Conservation (phyloP, 2,329 filamentous ascomycete species). For the Neonectria hederae region DNA sequence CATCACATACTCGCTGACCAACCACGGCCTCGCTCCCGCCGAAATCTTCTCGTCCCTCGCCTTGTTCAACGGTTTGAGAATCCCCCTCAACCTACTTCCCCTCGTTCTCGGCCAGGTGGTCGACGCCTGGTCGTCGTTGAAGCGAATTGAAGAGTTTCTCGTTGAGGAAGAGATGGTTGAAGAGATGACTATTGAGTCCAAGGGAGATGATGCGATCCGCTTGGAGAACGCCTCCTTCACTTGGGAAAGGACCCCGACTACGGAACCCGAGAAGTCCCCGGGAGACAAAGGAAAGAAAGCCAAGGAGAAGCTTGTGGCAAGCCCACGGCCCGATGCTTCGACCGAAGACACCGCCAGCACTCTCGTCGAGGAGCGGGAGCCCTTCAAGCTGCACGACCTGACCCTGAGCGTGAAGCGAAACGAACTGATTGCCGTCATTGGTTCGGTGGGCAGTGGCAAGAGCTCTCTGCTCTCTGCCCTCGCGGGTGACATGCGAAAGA, state of each 20-base stretch:
- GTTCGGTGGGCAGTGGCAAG: slow-evolving; percentile 89
- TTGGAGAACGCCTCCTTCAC: slow-evolving; percentile 81
- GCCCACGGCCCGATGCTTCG: slow-evolving; percentile 47
- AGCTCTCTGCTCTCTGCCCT: slow-evolving; percentile 87
- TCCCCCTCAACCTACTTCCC: slow-evolving; percentile 90
- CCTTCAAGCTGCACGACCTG: slow-evolving; percentile 77
- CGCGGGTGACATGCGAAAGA: slow-evolving; percentile 93
- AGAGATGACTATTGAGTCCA: slow-evolving; percentile 64
- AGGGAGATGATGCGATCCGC: slow-evolving; percentile 75
- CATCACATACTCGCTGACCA: slow-evolving; percentile 77
- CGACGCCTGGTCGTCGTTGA: slow-evolving; percentile 86
- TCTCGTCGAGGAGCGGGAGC: slow-evolving; percentile 66
- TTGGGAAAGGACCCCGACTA: slow-evolving; percentile 77
- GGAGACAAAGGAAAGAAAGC: slow-evolving; percentile 57
- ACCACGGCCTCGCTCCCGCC: slow-evolving; percentile 76
- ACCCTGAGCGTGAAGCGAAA: slow-evolving; percentile 75
- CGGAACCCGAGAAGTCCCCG: slow-evolving; percentile 56
- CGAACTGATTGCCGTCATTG: slow-evolving; percentile 86
- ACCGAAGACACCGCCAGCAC: slow-evolving; percentile 63
- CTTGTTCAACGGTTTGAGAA: slow-evolving; percentile 88
- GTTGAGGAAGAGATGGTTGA: slow-evolving; percentile 86
- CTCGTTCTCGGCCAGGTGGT: slow-evolving; percentile 89
- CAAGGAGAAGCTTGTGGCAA: slow-evolving; percentile 32
- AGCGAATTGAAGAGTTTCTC: slow-evolving; percentile 88
- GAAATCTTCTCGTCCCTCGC: slow-evolving; percentile 92